phyloP scores from a whole-genome alignment of 2,329 filamentous ascomycete genomes.

The Fusarium burgessii region DNA sequence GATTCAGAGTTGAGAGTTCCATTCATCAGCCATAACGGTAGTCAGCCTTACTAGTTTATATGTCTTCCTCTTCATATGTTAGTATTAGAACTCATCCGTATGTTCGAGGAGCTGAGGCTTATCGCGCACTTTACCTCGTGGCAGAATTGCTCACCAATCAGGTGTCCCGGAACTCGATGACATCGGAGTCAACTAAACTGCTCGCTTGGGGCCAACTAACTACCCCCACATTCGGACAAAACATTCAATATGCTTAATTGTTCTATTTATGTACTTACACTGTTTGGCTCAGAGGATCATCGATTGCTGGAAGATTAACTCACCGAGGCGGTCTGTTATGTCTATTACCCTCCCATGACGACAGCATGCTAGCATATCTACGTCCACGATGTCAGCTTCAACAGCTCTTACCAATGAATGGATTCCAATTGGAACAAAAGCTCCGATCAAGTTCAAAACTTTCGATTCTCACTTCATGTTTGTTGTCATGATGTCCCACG shows the following conservation, averaged over 20 bases:
- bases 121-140: too few relatives aligned
- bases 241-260: background rate
- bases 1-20: background rate
- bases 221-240: background rate
- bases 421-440: background rate
- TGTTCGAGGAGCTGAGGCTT: too few relatives aligned
- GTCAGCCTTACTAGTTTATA: too few relatives aligned
- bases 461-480: background rate
- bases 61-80: background rate
- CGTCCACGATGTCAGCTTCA: background rate
- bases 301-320: background rate
- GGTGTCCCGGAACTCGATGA: background rate
- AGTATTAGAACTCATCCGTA: background rate
- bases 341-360: constrained; percentile 5
- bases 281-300: background rate
- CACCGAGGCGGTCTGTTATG: background rate
- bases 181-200: background rate
- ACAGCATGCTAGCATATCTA: background rate
- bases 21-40: background rate
- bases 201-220: background rate
- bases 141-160: background rate
- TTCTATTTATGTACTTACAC: background rate
- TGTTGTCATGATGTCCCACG: background rate
- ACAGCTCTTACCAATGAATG: background rate
- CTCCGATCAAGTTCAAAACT: background rate